Evolutionary conservation across 257 asterid species (phyloP).

Genomic region (Gentiana dahurica): DNA sequence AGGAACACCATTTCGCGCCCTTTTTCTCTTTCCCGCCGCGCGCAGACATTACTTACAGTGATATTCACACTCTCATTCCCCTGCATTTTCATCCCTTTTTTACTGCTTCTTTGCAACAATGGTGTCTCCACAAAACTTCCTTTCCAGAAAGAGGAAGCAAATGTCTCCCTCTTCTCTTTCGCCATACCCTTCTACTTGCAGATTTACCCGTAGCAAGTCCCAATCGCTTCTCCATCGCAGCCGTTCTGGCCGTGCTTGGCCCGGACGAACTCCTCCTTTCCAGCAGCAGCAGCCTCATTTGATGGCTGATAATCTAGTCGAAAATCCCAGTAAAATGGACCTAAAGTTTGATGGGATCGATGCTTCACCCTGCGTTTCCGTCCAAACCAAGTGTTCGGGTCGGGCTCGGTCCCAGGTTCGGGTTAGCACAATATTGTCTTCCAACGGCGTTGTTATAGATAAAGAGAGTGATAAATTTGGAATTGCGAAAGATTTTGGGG

Average conservation of each 20-base stretch:
- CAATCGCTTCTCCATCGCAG: conserved; percentile 21
- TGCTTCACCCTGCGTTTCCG: conserved; percentile 13
- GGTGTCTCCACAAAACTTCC: conserved; percentile 1
- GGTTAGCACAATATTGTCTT: conserved; percentile 18
- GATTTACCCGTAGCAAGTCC: conserved; percentile 42
- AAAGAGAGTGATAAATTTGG: conserved; percentile 6
- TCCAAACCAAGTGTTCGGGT: conserved; percentile 27
- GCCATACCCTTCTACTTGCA: conserved; percentile 12
- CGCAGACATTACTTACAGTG: neutral
- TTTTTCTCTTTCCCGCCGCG: conserved; percentile 5
- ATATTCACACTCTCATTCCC: neutral
- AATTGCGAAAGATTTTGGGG: neutral
- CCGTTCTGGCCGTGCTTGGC: conserved; percentile 28
- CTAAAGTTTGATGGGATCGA: neutral
- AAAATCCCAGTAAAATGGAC: conserved; percentile 5
- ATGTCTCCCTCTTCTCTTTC: neutral
- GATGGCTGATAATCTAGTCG: conserved; percentile 2
- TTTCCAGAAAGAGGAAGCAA: conserved; percentile 18
- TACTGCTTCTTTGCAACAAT: neutral
- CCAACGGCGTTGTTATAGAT: conserved; percentile 1
- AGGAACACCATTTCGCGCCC: neutral
- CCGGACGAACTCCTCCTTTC: neutral
- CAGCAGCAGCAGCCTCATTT: neutral
- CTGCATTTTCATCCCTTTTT: neutral
- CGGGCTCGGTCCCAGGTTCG: conserved; percentile 31